Base-by-base conservation (phyloP, 139 green algal genomes). In the Tetradesmus lagerheimii region DNA sequence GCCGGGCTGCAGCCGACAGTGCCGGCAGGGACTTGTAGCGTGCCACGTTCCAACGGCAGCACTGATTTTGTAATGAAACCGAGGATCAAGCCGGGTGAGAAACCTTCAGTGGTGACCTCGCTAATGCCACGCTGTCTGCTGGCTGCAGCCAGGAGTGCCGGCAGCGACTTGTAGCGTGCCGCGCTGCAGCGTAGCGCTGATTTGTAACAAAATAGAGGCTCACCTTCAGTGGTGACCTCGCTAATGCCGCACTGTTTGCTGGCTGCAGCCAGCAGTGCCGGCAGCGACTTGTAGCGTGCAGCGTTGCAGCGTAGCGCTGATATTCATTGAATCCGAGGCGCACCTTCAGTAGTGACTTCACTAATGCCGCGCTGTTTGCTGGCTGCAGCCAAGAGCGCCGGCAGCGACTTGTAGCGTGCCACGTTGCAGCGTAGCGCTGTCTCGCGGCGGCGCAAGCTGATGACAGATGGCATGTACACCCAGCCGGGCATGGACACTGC, bases 401-500 rank as follows among this genome's bases (percentile, higher is more conserved):
- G 31, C 47, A 86, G 45, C 18, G 25, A 39, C 31, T 41, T 29
- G 50, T n/a, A 75, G n/a, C 80, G 47, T 12, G 80, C 5, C 80
- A 86, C 14, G 25, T 27, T 35, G 45, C 47, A 47, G 2, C 8
- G 5, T 45, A 31, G 16, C 45, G 76, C 80, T 16, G 16, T 2
- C 43, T 62, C 5, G 23, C 18, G 31, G 57, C 62, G 71, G 35
- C 57, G 57, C 5, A 29, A 12, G 45, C 53, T 79, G 35, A 53
- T 29, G 27, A 57, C 79, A 35, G 38, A 71, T n/a, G 82, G 82
- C 35, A 87, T 79, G 57, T 87, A 87, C 35, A 37, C 23, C 82
- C 82, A 87, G 39, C 82, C 82, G 6, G 57, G 82, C 29, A 87
- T n/a, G n/a, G n/a, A n/a, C n/a, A n/a, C n/a, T n/a, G n/a, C n/a